Conservation (phyloP, 2,329 filamentous ascomycete genomes). For the Stromatinia cepivora region DNA sequence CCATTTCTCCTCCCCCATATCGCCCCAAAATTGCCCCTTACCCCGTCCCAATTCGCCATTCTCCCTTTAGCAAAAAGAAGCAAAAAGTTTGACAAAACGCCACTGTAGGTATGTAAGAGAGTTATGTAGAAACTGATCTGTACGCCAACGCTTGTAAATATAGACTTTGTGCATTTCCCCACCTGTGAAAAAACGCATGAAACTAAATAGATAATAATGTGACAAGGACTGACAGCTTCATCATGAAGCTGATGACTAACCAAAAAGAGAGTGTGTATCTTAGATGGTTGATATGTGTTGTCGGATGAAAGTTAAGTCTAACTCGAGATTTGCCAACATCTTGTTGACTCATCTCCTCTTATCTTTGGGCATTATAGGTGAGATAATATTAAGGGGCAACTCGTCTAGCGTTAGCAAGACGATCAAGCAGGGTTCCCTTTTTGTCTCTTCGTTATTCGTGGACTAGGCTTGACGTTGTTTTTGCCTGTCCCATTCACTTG, state of each 20-base stretch:
- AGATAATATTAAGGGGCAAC: background rate
- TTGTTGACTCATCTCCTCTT: background rate
- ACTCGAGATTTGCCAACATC: background rate
- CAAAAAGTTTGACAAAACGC: slow-evolving; percentile 2
- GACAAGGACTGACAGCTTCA: slow-evolving; percentile 13
- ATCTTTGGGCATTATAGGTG: background rate
- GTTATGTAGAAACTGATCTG: slow-evolving; percentile 9
- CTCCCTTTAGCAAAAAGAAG: background rate
- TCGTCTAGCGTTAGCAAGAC: background rate
- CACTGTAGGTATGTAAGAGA: slow-evolving; percentile 5
- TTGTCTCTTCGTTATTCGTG: slow-evolving; percentile 44
- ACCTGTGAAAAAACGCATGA: slow-evolving; percentile 8
- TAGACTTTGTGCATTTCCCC: slow-evolving; percentile 10
- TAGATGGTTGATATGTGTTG: background rate
- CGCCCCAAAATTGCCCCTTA: background rate
- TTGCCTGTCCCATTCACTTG: slow-evolving; percentile 39
- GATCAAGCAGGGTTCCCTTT: slow-evolving; percentile 38
- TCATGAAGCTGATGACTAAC: background rate
- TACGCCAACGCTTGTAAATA: slow-evolving; percentile 17
- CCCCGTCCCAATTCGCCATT: slow-evolving; percentile 11
- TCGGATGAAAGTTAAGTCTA: background rate
- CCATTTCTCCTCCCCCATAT: background rate
- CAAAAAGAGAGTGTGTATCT: background rate
- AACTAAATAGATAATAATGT: slow-evolving; percentile 10
- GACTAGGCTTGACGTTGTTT: slow-evolving; percentile 44